Evolutionary conservation across 768 basidiomycete species (phyloP), one percentile per base, ranked within the genome.

Genomic region (Tylopilus plumbeoviolaceoides): DNA sequence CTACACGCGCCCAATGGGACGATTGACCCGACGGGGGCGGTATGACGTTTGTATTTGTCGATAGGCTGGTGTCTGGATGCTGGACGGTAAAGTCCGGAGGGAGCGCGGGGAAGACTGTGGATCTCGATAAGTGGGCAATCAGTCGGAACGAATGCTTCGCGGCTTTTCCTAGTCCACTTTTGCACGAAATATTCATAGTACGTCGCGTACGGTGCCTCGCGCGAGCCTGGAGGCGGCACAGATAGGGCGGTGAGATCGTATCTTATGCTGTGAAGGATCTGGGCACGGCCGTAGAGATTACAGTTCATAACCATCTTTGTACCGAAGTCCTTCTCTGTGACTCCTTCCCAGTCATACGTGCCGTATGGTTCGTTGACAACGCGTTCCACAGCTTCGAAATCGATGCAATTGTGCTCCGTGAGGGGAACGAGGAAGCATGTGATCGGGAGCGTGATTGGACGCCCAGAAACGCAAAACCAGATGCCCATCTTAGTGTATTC

Each of bases 381-480:
- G 9, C 63, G 63, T 27, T 78, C 64, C 59, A 91, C 85, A 0
- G 73, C 74, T 12, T 70, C 62, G 51, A 80, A 88, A 70, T 92
- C 85, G 23, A 83, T 77, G 41, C 75, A 71, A 18, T 68, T 63
- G 27, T 74, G 68, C 39, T 66, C 62, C n/a, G 72, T 74, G 44
- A 93, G 68, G 5, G 87, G 89, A 21, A 87, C 80, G 35, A 93
- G 70, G 65, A 82, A 89, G 54, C 83, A 76, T 51, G 80, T 79
- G 44, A 84, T 71, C 7, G 76, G 75, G 4, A 72, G 69, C 20
- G 68, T 60, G 55, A 86, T 70, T 0, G 81, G 81, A 48, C 79
- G 78, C 3, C 78, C 75, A 7, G 85, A 84, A 64, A 85, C 76
- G 59, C 80, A 79, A 69, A 78, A 80, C 76, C 78, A 82, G 42